A percentile compares a stretch with the other conserved stretches of the same genome.
These are phyloP conservation scores for Talaromyces nanjingensis DNA, from an alignment of 495 filamentous ascomycete genomes.

Conservation along the genomic window DNA sequence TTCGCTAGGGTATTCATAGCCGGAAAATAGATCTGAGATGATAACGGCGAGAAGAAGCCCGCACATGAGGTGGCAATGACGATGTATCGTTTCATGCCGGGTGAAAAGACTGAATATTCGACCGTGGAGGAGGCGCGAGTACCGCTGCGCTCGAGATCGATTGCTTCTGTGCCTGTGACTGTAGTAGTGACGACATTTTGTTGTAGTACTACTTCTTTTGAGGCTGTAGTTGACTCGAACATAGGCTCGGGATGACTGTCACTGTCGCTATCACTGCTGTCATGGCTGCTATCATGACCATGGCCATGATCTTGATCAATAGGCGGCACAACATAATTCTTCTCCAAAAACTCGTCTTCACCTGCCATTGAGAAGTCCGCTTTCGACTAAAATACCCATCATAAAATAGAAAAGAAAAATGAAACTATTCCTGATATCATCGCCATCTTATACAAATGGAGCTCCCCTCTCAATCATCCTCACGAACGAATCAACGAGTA, in stretches of 20 bases:
- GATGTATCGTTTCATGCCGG: conserved; percentile 6
- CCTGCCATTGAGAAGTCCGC: not conserved
- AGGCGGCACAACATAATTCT: not conserved
- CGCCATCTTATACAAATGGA: not conserved
- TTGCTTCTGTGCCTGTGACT: not conserved
- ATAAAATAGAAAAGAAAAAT: not conserved
- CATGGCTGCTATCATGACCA: not conserved
- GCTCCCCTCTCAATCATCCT: not conserved
- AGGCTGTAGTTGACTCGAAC: not conserved
- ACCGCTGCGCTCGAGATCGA: conserved; percentile 5
- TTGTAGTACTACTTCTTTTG: not conserved
- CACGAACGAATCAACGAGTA: not conserved
- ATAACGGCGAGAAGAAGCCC: conserved; percentile 33
- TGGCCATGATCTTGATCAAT: not conserved
- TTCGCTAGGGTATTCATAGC: conserved; percentile 27
- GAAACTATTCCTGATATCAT: not conserved
- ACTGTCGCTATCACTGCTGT: not conserved
- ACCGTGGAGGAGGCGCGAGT: conserved; percentile 1
- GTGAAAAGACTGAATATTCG: conserved; percentile 7
- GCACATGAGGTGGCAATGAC: conserved; percentile 16
- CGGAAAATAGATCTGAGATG: conserved; percentile 39
- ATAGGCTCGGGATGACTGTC: not conserved
- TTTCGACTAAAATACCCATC: not conserved
- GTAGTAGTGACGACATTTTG: not conserved
- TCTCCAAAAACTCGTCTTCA: not conserved